A percentile compares a stretch with the other conserved stretches of the same genome.
phyloP scores from a whole-genome alignment of 2,329 filamentous ascomycete species.

The Dryadomyces quercivorus region DNA sequence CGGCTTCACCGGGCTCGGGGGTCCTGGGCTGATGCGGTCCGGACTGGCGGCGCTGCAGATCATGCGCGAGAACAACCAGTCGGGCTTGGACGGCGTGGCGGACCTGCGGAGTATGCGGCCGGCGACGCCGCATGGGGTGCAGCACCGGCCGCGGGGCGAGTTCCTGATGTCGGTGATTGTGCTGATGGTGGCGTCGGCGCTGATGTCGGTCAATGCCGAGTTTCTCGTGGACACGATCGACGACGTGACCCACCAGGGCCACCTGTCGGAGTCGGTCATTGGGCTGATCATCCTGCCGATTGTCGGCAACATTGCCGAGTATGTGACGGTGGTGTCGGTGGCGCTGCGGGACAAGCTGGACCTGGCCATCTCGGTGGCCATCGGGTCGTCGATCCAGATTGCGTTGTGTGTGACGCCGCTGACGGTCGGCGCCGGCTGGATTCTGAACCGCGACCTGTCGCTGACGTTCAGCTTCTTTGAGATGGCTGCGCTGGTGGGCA shows the following conservation, averaged over 20 bases:
- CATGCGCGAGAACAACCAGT: conserved; percentile 5
- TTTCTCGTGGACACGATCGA: conserved; percentile 66
- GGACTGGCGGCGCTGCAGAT: conserved; percentile 8
- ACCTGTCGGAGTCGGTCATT: conserved; percentile 60
- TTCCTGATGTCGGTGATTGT: conserved; percentile 25
- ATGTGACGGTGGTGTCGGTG: conserved; percentile 72
- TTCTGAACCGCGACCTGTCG: conserved; percentile 54
- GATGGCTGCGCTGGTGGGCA: conserved; percentile 74
- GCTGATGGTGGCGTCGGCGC: conserved; percentile 54
- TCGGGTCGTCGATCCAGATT: conserved; percentile 73
- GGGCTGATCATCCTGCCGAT: conserved; percentile 70
- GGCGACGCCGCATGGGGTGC: conserved; percentile 11
- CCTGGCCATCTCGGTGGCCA: conserved; percentile 65
- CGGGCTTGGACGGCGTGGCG: not conserved
- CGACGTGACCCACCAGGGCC: conserved; percentile 45
- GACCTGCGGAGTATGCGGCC: not conserved
- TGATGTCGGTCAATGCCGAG: conserved; percentile 69
- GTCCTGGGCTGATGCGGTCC: conserved; percentile 6
- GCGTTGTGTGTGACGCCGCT: conserved; percentile 70
- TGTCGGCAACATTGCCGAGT: conserved; percentile 69
- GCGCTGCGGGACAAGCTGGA: conserved; percentile 67
- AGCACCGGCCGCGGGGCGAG: conserved; percentile 35
- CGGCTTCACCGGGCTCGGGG: not conserved
- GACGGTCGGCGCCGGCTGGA: conserved; percentile 70
- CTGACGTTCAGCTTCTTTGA: conserved; percentile 82